Evolutionary conservation across 192 early-diverging fungal species (phyloP).

Genomic region (Polychytrium aggregatum): DNA sequence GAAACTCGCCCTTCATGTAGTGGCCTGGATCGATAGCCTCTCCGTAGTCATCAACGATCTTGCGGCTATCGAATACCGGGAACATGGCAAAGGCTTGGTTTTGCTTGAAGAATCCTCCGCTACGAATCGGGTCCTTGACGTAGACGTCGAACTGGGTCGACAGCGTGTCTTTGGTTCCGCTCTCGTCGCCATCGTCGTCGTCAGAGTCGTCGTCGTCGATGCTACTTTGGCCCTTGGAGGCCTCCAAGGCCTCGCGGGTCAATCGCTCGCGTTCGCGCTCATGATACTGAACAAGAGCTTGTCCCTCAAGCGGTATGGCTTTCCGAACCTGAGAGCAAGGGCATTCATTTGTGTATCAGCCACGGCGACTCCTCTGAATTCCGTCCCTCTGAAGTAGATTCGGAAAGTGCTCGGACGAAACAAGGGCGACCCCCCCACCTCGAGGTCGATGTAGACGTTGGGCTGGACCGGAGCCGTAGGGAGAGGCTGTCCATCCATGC

Average conservation of each 20-base stretch:
- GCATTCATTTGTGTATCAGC: too few relatives aligned
- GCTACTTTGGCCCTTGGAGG: slow-evolving; percentile 30
- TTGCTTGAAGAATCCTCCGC: slow-evolving; percentile 72
- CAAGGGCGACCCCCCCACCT: too few relatives aligned
- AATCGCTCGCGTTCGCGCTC: slow-evolving; percentile 46
- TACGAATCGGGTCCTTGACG: slow-evolving; percentile 62
- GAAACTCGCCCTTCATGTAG: slow-evolving; percentile 13
- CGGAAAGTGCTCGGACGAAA: too few relatives aligned
- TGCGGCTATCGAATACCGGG: slow-evolving; percentile 69
- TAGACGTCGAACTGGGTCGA: slow-evolving; percentile 66
- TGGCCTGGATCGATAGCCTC: slow-evolving; percentile 62
- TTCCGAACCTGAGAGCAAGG: too few relatives aligned
- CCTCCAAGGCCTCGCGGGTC: too few relatives aligned
- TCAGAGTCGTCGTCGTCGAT: slow-evolving; percentile 34
- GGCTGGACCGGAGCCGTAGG: slow-evolving; percentile 9
- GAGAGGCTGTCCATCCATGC: too few relatives aligned
- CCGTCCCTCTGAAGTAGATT: too few relatives aligned
- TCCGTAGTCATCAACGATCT: slow-evolving; percentile 87
- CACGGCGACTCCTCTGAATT: too few relatives aligned
- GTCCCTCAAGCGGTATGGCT: slow-evolving; percentile 77
- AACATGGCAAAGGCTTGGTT: slow-evolving; percentile 67
- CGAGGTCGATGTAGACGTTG: slow-evolving; percentile 13
- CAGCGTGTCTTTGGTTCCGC: slow-evolving; percentile 41
- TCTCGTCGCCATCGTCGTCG: slow-evolving; percentile 62
- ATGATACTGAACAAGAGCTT: slow-evolving; percentile 63